Evolutionary conservation across 345 rosid genomes (phyloP), one percentile per base, ranked within the genome.

Genomic region (Citrus maxima): DNA sequence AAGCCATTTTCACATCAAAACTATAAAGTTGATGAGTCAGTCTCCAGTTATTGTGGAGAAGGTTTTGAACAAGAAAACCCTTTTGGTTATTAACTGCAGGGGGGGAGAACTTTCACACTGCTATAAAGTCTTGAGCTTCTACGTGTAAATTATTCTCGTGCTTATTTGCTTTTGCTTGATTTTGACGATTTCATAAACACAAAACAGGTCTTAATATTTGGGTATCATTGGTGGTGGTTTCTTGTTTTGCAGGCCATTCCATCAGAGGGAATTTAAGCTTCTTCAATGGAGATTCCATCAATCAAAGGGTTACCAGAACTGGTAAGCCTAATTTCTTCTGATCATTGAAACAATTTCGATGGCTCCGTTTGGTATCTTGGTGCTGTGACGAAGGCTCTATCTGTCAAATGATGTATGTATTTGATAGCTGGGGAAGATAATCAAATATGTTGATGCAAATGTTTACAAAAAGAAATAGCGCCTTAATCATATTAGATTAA

Each of bases 271-370:
- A 34, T 7, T 30, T 80, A 64, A 78, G 82, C 46, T 46, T 80
- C 84, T 72, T 82, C 54, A 65, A 87, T 85, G 90, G 90, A 90
- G 81, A 81, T 86, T 80, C 85, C 92, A 51, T 84, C 91, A 54
- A 65, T 82, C 49, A 75, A 82, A 78, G 88, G 79, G 71, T 55
- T 82, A 22, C 56, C 80, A 32, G 89, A 87, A 68, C 77, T 77
- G 82, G 91, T 88, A 83, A 81, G 86, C 16, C 7, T 28, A 24
- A 4, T 4, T 21, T 27, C 28, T 63, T 18, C 6, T 76, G 78
- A 49, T 30, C 40, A 21, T 42, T 46, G 28, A 22, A 54, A 21
- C 18, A 7, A 18, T 25, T 75, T 13, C 19, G 9, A 46, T 46
- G 51, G 51, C 18, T 46, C 51, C 0, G 51, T 46, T 46, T 46